Conservation (phyloP, 208 protist genomes). For the Acanthamoeba culbertsoni region DNA sequence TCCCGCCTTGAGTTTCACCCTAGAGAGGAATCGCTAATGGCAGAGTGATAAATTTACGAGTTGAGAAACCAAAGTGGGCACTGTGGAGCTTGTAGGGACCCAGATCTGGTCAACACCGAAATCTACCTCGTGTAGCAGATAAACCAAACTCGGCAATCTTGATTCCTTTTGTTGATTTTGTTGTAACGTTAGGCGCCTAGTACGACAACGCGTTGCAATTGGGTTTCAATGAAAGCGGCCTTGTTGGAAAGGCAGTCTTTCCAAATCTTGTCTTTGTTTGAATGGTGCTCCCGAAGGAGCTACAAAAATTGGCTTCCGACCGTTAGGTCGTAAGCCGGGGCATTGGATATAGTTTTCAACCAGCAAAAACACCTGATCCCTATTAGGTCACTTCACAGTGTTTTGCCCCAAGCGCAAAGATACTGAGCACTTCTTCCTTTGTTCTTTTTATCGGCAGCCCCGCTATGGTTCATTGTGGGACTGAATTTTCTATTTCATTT, state of each 20-base stretch:
- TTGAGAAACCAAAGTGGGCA: too few species aligned
- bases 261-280: not conserved
- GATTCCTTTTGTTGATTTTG: too few species aligned
- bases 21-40: too few species aligned
- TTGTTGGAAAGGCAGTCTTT: too few species aligned
- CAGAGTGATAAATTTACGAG: too few species aligned
- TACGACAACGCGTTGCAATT: too few species aligned
- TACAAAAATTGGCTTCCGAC: slow-evolving; percentile 59
- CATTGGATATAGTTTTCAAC: slow-evolving; percentile 69
- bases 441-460: not conserved
- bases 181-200: too few species aligned
- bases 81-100: too few species aligned
- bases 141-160: too few species aligned
- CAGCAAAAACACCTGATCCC: slow-evolving; percentile 62
- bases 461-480: not conserved
- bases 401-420: slow-evolving; percentile 70
- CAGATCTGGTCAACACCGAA: too few species aligned
- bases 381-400: slow-evolving; percentile 65
- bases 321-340: slow-evolving; percentile 53
- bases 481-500: not conserved
- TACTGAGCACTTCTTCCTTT: slow-evolving; percentile 26
- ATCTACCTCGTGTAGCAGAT: too few species aligned
- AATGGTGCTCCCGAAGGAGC: not conserved
- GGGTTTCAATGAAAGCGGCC: not conserved
- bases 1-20: too few species aligned